Evolutionary conservation across 345 rosid genomes (phyloP).

Genomic region (Clausena lansium): DNA sequence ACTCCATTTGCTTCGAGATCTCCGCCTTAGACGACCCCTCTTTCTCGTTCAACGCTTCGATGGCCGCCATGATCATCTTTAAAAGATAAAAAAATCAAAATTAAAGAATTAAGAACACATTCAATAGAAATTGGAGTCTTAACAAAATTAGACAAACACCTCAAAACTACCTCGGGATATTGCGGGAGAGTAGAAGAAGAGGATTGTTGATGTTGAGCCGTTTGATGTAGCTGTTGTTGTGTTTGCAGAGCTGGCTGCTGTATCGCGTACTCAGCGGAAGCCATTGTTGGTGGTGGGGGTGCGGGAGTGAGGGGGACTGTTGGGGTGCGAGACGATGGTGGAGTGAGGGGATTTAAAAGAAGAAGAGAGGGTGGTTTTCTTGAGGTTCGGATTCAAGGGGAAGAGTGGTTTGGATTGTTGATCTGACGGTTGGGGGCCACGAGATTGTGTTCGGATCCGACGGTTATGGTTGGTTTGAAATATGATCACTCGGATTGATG

Average conservation of each 20-base stretch:
- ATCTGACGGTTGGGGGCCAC: slow-evolving; percentile 34
- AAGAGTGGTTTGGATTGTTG: not conserved
- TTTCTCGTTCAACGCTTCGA: slow-evolving; percentile 51
- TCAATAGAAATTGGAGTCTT: too few relatives aligned
- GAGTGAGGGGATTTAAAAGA: slow-evolving; percentile 28
- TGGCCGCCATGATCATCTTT: slow-evolving; percentile 77
- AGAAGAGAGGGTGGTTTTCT: slow-evolving; percentile 2
- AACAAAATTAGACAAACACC: not conserved
- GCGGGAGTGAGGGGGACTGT: not conserved
- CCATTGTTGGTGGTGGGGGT: not conserved
- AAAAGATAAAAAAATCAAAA: not conserved
- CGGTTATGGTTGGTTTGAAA: not conserved
- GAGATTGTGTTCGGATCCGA: not conserved
- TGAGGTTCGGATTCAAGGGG: slow-evolving; percentile 2
- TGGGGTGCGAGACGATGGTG: slow-evolving; percentile 4
- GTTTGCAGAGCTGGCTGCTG: not conserved
- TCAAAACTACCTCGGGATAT: slow-evolving; percentile 35
- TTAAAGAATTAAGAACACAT: not conserved
- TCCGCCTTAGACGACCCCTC: slow-evolving; percentile 58
- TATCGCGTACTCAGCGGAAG: slow-evolving; percentile 20
- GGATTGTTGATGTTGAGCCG: not conserved
- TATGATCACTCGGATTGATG: slow-evolving; percentile 22
- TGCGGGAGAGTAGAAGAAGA: slow-evolving; percentile 19
- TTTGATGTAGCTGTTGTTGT: not conserved
- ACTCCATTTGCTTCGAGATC: slow-evolving; percentile 63